These are phyloP conservation scores for Canariomyces notabilis DNA, from an alignment of 2,329 filamentous ascomycete genomes.

Conservation along the genomic window DNA sequence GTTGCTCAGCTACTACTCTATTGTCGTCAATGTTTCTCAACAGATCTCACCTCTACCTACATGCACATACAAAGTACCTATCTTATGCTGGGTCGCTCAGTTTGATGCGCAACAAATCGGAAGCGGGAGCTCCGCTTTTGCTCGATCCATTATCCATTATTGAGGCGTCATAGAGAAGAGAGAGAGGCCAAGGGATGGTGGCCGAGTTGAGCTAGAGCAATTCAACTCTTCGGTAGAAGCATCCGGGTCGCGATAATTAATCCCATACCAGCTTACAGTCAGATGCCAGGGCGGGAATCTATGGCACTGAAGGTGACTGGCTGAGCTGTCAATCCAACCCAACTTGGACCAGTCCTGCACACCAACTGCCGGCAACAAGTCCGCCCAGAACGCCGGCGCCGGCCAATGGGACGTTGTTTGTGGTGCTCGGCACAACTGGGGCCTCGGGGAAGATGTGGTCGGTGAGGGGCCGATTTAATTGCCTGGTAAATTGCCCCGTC, in stretches of 20 bases:
- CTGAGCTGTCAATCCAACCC: no score
- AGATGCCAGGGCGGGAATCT: not conserved
- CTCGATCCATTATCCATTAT: no score
- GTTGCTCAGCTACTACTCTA: no score
- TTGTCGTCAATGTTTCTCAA: no score
- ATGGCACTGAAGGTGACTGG: slow-evolving; percentile 1
- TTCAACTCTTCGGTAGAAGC: slow-evolving; percentile 9
- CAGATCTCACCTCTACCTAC: no score
- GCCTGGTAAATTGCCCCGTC: slow-evolving; percentile 9
- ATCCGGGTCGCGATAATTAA: slow-evolving; percentile 12
- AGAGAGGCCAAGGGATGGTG: slow-evolving; percentile 6
- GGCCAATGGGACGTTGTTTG: slow-evolving; percentile 5
- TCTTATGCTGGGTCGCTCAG: no score
- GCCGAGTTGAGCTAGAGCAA: not conserved
- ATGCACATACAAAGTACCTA: no score
- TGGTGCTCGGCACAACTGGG: slow-evolving; percentile 11
- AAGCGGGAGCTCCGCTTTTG: slow-evolving; percentile 15
- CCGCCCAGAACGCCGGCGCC: slow-evolving; percentile 8
- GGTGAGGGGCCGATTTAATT: slow-evolving; percentile 20
- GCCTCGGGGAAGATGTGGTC: slow-evolving; percentile 1
- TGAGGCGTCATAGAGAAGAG: no score
- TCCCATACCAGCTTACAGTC: slow-evolving; percentile 6
- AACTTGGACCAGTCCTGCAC: no score
- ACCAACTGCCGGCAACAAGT: slow-evolving; percentile 14
- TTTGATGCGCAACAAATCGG: slow-evolving; percentile 16